phyloP scores from a whole-genome alignment of 2,329 filamentous ascomycete genomes.

The Sordariomycetes sp. region DNA sequence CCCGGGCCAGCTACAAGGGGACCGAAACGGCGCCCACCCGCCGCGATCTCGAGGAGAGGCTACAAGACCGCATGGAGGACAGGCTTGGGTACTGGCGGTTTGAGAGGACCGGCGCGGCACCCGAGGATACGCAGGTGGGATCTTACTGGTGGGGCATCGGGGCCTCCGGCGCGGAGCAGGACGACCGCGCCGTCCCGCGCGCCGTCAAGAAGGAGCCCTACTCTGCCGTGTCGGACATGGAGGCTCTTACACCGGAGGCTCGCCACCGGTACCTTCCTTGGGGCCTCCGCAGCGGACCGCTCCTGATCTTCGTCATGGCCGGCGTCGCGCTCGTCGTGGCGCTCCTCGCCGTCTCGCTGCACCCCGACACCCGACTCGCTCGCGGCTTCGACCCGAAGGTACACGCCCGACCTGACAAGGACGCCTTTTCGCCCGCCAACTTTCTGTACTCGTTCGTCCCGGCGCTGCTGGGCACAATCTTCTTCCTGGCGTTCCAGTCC shows the following conservation, averaged over 20 bases:
- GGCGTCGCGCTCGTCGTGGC: slow-evolving; percentile 50
- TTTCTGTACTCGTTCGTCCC: slow-evolving; percentile 77
- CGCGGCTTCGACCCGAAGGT: slow-evolving; percentile 62
- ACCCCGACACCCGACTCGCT: slow-evolving; percentile 50
- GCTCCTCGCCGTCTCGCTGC: slow-evolving; percentile 67
- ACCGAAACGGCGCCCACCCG: slow-evolving; percentile 46
- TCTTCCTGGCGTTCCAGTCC: slow-evolving; percentile 54
- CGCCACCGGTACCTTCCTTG: slow-evolving; percentile 58
- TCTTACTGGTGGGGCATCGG: slow-evolving; percentile 72
- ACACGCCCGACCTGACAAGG: slow-evolving; percentile 39
- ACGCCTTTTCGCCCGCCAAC: slow-evolving; percentile 72
- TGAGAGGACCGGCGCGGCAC: neutral
- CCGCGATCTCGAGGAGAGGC: slow-evolving; percentile 36
- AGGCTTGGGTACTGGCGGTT: slow-evolving; percentile 74
- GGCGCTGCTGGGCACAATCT: slow-evolving; percentile 49
- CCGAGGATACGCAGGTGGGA: slow-evolving; percentile 45
- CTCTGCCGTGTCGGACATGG: neutral
- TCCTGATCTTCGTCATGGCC: slow-evolving; percentile 53
- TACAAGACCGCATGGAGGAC: slow-evolving; percentile 45
- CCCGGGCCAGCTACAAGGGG: slow-evolving; percentile 56
- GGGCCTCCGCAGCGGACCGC: slow-evolving; percentile 53
- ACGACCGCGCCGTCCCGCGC: neutral
- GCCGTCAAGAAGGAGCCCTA: neutral
- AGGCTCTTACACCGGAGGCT: slow-evolving; percentile 6
- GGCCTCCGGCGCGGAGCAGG: slow-evolving; percentile 12